Conservation (phyloP, 2,329 filamentous ascomycete species). For the Phoma sp. region DNA sequence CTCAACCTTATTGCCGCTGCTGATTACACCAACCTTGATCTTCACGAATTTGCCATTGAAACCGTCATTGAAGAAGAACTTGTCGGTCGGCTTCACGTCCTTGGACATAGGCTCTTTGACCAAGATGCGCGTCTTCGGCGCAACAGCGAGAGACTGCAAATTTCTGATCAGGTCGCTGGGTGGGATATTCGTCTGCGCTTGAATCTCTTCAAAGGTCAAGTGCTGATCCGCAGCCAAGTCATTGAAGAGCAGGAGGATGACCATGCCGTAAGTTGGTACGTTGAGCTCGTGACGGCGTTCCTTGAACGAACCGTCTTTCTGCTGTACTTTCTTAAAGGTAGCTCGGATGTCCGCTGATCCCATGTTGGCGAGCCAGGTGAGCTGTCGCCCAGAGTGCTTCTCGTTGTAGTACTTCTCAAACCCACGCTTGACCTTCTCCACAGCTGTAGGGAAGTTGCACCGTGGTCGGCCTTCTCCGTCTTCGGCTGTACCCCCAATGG, state of each 20-base stretch:
- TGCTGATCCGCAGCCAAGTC: constrained; percentile 63
- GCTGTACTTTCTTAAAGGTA: constrained; percentile 72
- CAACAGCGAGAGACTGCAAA: constrained; percentile 80
- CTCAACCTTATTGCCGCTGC: constrained; percentile 82
- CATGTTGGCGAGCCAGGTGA: constrained; percentile 80
- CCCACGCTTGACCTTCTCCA: constrained; percentile 78
- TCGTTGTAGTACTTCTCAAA: constrained; percentile 89
- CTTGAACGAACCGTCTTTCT: constrained; percentile 69
- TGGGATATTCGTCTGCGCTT: constrained; percentile 80
- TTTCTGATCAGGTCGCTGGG: constrained; percentile 75
- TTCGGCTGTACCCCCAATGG: constrained; percentile 69
- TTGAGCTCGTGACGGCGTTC: constrained; percentile 87
- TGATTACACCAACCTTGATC: constrained; percentile 88
- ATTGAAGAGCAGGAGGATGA: constrained; percentile 90
- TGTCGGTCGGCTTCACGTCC: constrained; percentile 75
- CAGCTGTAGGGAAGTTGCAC: constrained; percentile 76
- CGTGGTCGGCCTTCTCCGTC: constrained; percentile 56
- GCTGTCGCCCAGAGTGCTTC: constrained; percentile 84
- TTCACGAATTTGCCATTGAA: constrained; percentile 85
- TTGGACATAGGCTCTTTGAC: constrained; percentile 82
- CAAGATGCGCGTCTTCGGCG: constrained; percentile 81
- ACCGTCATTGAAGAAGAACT: constrained; percentile 79
- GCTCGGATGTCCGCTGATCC: constrained; percentile 89
- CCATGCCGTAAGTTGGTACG: constrained; percentile 90
- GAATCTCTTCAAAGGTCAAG: constrained; percentile 76